phyloP scores from a whole-genome alignment of 352 stramenopile genomes.

The Globisporangium paroecandrum region DNA sequence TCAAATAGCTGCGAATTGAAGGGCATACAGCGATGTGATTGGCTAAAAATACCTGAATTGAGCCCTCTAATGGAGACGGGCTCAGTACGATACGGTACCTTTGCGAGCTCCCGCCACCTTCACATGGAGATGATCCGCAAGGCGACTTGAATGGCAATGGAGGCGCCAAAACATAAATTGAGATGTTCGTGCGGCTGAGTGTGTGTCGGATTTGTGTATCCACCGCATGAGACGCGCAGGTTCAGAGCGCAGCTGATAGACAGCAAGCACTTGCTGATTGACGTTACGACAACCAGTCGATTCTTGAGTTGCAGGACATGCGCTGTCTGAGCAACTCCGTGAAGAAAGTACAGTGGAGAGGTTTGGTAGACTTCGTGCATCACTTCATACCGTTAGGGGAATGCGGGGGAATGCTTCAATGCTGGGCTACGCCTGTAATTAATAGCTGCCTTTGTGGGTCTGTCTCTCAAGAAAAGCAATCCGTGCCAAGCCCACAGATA shows the following conservation, averaged over 20 bases:
- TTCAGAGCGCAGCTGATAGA: not conserved
- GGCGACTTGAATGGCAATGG: not conserved
- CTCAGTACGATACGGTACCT: not conserved
- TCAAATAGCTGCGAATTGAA: conserved; percentile 1
- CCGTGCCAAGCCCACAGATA: not conserved
- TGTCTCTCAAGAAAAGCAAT: not conserved
- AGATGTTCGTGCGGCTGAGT: not conserved
- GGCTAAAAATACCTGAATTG: not conserved
- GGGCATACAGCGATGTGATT: not conserved
- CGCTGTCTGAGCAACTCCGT: not conserved
- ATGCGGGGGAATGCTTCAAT: not conserved
- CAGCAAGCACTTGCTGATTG: not conserved
- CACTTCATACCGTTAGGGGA: too few relatives aligned
- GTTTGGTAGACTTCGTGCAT: not conserved
- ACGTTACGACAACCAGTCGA: not conserved
- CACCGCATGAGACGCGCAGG: not conserved
- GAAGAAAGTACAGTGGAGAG: not conserved
- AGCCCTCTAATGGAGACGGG: not conserved
- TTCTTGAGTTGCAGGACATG: not conserved
- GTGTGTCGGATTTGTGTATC: not conserved
- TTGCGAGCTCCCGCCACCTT: not conserved
- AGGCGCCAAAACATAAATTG: not conserved
- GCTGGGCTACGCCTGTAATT: not conserved
- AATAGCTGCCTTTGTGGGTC: not conserved
- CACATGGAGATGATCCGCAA: not conserved